Conservation (phyloP, 2,329 filamentous ascomycete species). For the Boeremia exigua region DNA sequence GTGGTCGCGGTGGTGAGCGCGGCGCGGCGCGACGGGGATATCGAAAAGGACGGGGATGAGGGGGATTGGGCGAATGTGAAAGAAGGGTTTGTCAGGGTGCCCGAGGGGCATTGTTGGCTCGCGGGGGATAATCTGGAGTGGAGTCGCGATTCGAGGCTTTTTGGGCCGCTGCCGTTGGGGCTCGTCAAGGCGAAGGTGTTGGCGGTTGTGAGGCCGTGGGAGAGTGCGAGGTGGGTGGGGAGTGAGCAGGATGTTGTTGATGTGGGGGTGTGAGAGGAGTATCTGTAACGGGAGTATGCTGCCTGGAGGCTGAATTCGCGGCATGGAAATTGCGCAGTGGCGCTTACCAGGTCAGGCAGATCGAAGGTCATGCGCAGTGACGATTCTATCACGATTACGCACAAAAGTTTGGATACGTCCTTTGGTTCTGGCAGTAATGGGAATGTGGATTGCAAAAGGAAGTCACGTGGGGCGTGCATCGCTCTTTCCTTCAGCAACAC, state of each 20-base stretch:
- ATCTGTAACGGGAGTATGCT: no score
- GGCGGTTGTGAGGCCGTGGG: slow-evolving; percentile 41
- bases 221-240: slow-evolving; percentile 36
- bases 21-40: slow-evolving; percentile 42
- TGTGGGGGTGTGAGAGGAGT: no score
- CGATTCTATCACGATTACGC: no score
- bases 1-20: slow-evolving; percentile 73
- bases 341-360: no score
- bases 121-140: slow-evolving; percentile 84
- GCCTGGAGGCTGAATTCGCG: no score
- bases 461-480: no score
- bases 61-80: slow-evolving; percentile 36
- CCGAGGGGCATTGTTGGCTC: slow-evolving; percentile 89
- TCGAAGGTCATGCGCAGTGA: no score
- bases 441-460: no score
- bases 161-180: slow-evolving; percentile 84
- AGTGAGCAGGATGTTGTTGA: slow-evolving; percentile 18
- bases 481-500: no score
- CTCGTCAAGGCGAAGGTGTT: slow-evolving; percentile 84
- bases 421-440: no score
- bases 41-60: slow-evolving; percentile 28
- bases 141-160: slow-evolving; percentile 85
- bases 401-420: no score
- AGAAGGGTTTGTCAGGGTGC: slow-evolving; percentile 73
- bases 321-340: no score